A percentile compares a stretch with the other conserved stretches of the same genome.
Evolutionary conservation across 805 yeast species (phyloP).

Genomic region (Cyberlindnera petersonii): DNA sequence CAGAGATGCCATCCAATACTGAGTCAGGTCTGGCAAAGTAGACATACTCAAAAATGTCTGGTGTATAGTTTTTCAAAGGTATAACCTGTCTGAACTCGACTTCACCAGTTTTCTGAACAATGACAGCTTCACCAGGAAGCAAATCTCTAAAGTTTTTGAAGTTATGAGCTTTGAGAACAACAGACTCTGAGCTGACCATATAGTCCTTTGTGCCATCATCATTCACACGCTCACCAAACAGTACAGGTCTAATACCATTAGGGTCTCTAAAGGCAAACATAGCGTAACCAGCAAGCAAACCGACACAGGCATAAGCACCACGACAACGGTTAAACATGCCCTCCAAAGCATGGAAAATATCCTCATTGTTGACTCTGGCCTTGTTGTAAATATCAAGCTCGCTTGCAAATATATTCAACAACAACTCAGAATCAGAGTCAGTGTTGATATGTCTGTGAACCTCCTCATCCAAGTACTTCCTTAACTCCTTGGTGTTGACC

Average conservation of each 20-base stretch:
- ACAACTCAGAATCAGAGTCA: slow-evolving; percentile 90
- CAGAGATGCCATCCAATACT: slow-evolving; percentile 94
- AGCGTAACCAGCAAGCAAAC: slow-evolving; percentile 95
- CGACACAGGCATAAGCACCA: slow-evolving; percentile 97
- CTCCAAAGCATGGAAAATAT: slow-evolving; percentile 78
- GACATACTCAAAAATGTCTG: slow-evolving; percentile 95
- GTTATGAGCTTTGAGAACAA: slow-evolving; percentile 89
- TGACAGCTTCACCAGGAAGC: slow-evolving; percentile 94
- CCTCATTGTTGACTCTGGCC: slow-evolving; percentile 86
- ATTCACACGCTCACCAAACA: slow-evolving; percentile 76
- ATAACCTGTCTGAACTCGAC: slow-evolving; percentile 89
- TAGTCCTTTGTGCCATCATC: slow-evolving; percentile 73
- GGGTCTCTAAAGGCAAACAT: slow-evolving; percentile 96
- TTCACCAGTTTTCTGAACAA: slow-evolving; percentile 70
- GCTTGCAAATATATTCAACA: slow-evolving; percentile 86
- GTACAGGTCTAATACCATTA: slow-evolving; percentile 89
- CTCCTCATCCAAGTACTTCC: slow-evolving; percentile 79
- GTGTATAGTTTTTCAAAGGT: slow-evolving; percentile 73
- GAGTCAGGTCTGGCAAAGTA: slow-evolving; percentile 98
- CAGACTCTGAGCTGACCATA: slow-evolving; percentile 94
- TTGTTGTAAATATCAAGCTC: slow-evolving; percentile 89
- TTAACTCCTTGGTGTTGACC: slow-evolving; percentile 77
- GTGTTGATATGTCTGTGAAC: slow-evolving; percentile 98
- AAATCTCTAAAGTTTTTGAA: slow-evolving; percentile 77
- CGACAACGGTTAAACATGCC: slow-evolving; percentile 79